phyloP scores from a whole-genome alignment of 2,329 filamentous ascomycete genomes.

The Stachybotrys echinatus region DNA sequence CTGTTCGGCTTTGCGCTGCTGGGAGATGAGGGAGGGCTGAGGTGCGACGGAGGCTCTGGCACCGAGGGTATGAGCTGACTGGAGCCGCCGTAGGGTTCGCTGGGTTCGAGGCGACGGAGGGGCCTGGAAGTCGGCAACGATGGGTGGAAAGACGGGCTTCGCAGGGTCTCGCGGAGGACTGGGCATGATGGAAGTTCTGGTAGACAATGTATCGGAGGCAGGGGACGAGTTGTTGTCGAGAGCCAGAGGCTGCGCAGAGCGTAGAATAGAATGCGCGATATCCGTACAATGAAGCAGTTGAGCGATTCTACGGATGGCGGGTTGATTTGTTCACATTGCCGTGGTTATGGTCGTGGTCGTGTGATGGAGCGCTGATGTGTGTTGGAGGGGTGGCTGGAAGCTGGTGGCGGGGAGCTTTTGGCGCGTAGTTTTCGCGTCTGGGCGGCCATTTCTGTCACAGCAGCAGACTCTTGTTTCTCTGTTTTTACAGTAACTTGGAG shows the following conservation, averaged over 20 bases:
- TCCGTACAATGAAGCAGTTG: too few relatives aligned
- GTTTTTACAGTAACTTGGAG: too few relatives aligned
- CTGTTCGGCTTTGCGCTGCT: slow-evolving; percentile 50
- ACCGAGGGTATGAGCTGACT: slow-evolving; percentile 68
- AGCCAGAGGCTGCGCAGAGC: too few relatives aligned
- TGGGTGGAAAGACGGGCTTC: slow-evolving; percentile 10
- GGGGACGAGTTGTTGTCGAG: neutral
- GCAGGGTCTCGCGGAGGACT: slow-evolving; percentile 13
- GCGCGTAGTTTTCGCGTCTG: neutral
- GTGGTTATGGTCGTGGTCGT: neutral
- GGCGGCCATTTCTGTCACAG: neutral
- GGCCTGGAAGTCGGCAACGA: slow-evolving; percentile 42
- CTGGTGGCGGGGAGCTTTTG: neutral
- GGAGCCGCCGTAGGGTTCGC: slow-evolving; percentile 65
- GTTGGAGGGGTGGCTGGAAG: neutral
- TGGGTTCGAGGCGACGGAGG: slow-evolving; percentile 60
- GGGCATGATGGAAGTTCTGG: slow-evolving; percentile 6
- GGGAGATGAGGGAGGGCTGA: slow-evolving; percentile 55
- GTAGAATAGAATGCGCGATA: too few relatives aligned
- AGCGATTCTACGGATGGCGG: too few relatives aligned
- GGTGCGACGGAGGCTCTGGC: slow-evolving; percentile 44
- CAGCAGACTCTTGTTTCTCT: neutral
- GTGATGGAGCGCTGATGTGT: too few relatives aligned
- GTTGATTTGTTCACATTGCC: neutral
- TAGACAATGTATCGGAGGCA: neutral